Base-by-base conservation (phyloP, 306 rosid genomes). In the Ziziphus jujuba region DNA sequence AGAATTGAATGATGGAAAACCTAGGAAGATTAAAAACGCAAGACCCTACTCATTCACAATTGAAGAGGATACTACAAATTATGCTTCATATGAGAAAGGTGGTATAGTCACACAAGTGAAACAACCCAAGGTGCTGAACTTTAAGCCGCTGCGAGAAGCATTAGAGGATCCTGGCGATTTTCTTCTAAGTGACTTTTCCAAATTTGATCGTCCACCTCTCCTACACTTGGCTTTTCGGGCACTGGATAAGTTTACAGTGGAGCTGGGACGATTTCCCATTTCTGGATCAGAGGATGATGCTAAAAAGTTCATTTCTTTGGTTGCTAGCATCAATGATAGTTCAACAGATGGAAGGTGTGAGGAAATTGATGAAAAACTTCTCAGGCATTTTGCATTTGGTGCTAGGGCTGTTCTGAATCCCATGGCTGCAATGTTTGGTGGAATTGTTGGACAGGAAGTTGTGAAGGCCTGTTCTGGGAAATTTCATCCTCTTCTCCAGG, bases 131-230 rank as follows among this genome's bases (percentile, higher is more conserved):
- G 62, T 61, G 21, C 61, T 71, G 69, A 61, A 71, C 52, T 71
- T 71, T 25, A 71, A 71, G 55, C 61, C 75, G 24, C 28, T 71
- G 45, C 28, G 45, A 53, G 75, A 71, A 40, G 75, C 75, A n/a
- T 59, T 71, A 9, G 51, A 71, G 53, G 68, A 71, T 38, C 75
- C 61, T 50, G 69, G 75, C 25, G 75, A 71, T 53, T 71, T 71
- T 31, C 75, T 71, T 71, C 61, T 71, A 23, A 71, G 43, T 24
- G 75, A 71, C 33, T 71, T 71, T 59, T 61, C 75, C 33, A 71
- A 71, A 68, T 71, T 71, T 71, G 75, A 71, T 71, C 61, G 75
- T n/a, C 75, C 75, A 71, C 75, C 75, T 71, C 56, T 71, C 44
- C 62, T 71, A 19, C 75, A 71, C 61, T 53, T 61, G 33, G 68